Evolutionary conservation across 1,139 yeast species (phyloP).

Genomic region (Saccharomyces hybrid): DNA sequence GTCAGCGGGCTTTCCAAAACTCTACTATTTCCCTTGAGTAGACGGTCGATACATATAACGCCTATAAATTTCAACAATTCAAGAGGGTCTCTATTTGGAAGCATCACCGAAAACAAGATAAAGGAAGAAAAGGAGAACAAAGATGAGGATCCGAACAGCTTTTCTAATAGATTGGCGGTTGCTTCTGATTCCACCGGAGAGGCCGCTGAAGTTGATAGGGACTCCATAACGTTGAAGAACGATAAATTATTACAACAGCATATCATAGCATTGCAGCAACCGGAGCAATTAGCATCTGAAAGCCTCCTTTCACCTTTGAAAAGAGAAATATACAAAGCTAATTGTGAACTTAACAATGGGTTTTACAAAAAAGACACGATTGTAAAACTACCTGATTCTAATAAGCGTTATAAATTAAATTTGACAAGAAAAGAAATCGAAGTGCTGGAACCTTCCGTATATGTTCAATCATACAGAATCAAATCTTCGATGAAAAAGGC

Average conservation of each 20-base stretch:
- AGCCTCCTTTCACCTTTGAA: constrained; percentile 65
- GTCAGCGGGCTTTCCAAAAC: background rate
- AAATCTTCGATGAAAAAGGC: constrained; percentile 86
- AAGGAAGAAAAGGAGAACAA: constrained; percentile 1
- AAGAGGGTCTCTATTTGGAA: constrained; percentile 3
- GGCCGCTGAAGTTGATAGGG: constrained; percentile 11
- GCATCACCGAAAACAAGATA: constrained; percentile 1
- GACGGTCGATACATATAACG: background rate
- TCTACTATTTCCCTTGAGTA: background rate
- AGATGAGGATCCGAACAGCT: constrained; percentile 10
- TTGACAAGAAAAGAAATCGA: constrained; percentile 63
- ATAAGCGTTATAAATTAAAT: constrained; percentile 47
- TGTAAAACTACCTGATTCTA: constrained; percentile 40
- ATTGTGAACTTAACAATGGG: constrained; percentile 55
- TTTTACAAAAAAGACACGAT: constrained; percentile 61
- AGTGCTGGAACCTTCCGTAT: constrained; percentile 80
- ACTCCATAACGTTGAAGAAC: constrained; percentile 30
- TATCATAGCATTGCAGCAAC: constrained; percentile 35
- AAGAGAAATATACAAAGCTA: constrained; percentile 51
- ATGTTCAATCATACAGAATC: constrained; percentile 67
- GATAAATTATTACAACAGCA: constrained; percentile 39
- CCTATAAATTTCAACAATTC: background rate
- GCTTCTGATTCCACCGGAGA: constrained; percentile 13
- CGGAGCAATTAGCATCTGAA: constrained; percentile 35
- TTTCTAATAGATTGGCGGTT: constrained; percentile 20